Evolutionary conservation across 78 protist species (phyloP).

Genomic region (Creolimax fragrantissima): DNA sequence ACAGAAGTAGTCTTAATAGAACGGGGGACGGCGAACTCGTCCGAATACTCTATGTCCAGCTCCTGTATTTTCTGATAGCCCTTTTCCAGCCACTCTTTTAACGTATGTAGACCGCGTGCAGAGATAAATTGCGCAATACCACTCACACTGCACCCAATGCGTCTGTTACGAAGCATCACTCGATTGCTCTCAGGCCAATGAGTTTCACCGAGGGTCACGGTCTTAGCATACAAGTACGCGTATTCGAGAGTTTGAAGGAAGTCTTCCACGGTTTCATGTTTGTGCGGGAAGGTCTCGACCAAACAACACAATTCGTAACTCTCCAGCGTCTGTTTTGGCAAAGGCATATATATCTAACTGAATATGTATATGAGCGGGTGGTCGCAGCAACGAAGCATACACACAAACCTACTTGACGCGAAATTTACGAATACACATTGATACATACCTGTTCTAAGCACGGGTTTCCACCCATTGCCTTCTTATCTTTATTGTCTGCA

Average conservation of each 20-base stretch:
- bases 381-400: no score
- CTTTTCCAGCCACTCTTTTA: slow-evolving; percentile 52
- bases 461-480: slow-evolving; percentile 80
- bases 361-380: no score
- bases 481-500: neutral
- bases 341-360: no score
- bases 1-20: slow-evolving; percentile 80
- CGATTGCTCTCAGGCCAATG: slow-evolving; percentile 73
- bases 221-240: slow-evolving; percentile 78
- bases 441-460: no score
- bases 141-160: slow-evolving; percentile 78
- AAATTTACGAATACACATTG: no score
- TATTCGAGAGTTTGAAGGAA: slow-evolving; percentile 46
- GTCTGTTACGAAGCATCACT: slow-evolving; percentile 68
- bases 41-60: slow-evolving; percentile 34
- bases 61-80: slow-evolving; percentile 49
- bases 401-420: no score
- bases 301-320: slow-evolving; percentile 77
- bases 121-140: slow-evolving; percentile 75
- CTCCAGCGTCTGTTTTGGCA: slow-evolving; percentile 84
- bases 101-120: neutral
- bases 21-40: slow-evolving; percentile 54
- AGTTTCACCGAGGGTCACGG: slow-evolving; percentile 76
- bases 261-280: slow-evolving; percentile 50
- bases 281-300: slow-evolving; percentile 78